Base-by-base conservation (phyloP, 2,329 filamentous ascomycete species). In the Juglanconis oblonga region DNA sequence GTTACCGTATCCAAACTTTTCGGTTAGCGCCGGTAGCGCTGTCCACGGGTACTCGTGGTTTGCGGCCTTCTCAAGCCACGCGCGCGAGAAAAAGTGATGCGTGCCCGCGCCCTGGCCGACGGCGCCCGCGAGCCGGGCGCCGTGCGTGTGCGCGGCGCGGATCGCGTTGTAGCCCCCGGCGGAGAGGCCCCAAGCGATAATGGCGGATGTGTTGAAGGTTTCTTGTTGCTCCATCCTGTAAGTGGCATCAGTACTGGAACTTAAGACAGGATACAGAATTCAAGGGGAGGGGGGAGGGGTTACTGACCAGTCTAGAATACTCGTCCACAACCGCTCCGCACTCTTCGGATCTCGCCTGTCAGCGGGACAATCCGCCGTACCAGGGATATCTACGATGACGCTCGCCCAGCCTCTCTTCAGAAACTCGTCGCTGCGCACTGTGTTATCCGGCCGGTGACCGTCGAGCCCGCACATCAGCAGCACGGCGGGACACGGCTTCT, bases 91-190 rank as follows among this genome's bases (percentile, higher is more conserved):
- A 68, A 87, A 87, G 67, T 85, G 78, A 71, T 89, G 86, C 11
- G 78, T 79, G 0, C 85, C 85, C 0, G 85, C 85, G 0, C 86
- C 86, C 71, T 89, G 86, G 13, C 85, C 87, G 24, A 90, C 77
- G 29, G 73, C 72, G 0, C 87, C 87, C 0, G 73, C 71, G 24
- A 91, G 72, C 9, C 74, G 71, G 0, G 76, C 69, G 17, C 75
- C 73, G 69, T 90, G 87, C n/a, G 86, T 89, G 70, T 89, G 85
- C 49, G 87, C 87, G n/a, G 85, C 78, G 17, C 87, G 81, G 42
- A 87, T 77, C 24, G 87, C 87, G 72, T 90, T 88, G 76, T 89
- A 89, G 0, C 87, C 87, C 35, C 87, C 87, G 0, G 82, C 79
- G 64, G 83, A 87, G 38, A 90, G 73, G 0, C 87, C 87, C 87